Evolutionary conservation across 495 filamentous ascomycete species (phyloP).

Genomic region (Penicillium pancosmium): DNA sequence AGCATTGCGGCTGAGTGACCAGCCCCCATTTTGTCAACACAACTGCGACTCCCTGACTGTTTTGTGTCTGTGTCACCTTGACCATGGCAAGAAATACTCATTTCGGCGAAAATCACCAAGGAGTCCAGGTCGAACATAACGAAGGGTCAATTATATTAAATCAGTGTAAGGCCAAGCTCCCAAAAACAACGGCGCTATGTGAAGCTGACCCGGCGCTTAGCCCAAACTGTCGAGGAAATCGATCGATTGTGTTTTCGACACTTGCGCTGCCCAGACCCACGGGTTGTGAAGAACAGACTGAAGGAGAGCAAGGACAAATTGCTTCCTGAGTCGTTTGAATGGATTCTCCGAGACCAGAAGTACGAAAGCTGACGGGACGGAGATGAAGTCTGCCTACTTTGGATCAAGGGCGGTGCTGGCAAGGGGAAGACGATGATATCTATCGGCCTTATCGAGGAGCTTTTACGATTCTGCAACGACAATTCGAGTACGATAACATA

Average conservation of each 20-base stretch:
- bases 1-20: too few relatives aligned
- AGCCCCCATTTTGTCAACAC: too few relatives aligned
- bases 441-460: conserved; percentile 36
- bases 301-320: conserved; percentile 2
- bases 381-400: conserved; percentile 34
- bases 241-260: conserved; percentile 1
- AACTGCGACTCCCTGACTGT: too few relatives aligned
- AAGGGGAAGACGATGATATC: conserved; percentile 55
- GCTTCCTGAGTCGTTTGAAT: not conserved
- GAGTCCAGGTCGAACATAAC: too few relatives aligned
- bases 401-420: conserved; percentile 51
- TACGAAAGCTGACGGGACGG: conserved; percentile 4
- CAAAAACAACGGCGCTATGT: too few relatives aligned
- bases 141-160: too few relatives aligned
- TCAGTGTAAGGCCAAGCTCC: too few relatives aligned
- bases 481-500: conserved; percentile 28
- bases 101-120: too few relatives aligned
- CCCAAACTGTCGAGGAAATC: not conserved
- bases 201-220: not conserved
- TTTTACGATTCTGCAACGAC: conserved; percentile 4
- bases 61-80: too few relatives aligned
- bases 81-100: too few relatives aligned
- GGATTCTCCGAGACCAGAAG: conserved; percentile 1
- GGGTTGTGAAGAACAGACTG: not conserved
- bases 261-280: conserved; percentile 2